These are phyloP conservation scores for Cardamine occulta DNA, from an alignment of 345 rosid species.

Conservation along the genomic window DNA sequence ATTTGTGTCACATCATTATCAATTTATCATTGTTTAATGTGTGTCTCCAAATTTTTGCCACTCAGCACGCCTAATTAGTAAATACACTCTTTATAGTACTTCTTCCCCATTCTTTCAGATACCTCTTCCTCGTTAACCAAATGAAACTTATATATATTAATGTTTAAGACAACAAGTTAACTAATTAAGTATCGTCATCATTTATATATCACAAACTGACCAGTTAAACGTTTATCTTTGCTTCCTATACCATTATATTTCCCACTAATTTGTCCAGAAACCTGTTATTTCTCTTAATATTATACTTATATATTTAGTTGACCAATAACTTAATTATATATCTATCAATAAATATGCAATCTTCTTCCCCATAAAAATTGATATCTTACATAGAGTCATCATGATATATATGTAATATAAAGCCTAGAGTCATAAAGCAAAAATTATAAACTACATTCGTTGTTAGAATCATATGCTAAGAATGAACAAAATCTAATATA, in stretches of 20 bases:
- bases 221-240: not conserved
- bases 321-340: not conserved
- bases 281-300: too few relatives aligned
- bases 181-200: slow-evolving; percentile 21
- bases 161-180: slow-evolving; percentile 18
- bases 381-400: not conserved
- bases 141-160: not conserved
- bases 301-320: not conserved
- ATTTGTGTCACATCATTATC: not conserved
- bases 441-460: not conserved
- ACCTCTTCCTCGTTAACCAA: not conserved
- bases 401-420: not conserved
- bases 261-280: not conserved
- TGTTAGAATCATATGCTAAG: not conserved
- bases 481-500: not conserved
- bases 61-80: not conserved
- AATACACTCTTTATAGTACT: not conserved
- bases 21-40: too few relatives aligned
- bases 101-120: not conserved
- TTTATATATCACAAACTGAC: not conserved
- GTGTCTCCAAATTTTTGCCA: not conserved
- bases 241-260: not conserved
- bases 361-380: not conserved
- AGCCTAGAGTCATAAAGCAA: not conserved
- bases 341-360: not conserved